Percentiles rank a stretch among this genome's conserved stretches.
phyloP scores from a whole-genome alignment of 2,329 filamentous ascomycete species.

The Saccharata proteae region DNA sequence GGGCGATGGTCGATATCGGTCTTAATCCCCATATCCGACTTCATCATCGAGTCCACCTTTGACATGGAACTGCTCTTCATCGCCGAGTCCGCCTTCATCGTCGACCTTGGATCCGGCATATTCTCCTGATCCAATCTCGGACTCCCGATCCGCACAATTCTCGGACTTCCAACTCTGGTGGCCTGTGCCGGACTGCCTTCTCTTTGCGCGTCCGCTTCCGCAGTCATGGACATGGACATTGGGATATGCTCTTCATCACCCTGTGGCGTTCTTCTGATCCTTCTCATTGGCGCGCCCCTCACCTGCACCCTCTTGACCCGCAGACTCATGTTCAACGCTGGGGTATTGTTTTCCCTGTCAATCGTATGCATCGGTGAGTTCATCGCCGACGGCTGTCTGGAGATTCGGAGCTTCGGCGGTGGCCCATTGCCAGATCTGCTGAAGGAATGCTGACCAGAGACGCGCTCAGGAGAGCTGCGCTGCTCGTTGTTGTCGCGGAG shows the following conservation, averaged over 20 bases:
- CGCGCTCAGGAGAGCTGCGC: constrained; percentile 26
- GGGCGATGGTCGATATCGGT: constrained; percentile 17
- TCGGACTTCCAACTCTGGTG: constrained; percentile 2
- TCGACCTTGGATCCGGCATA: constrained; percentile 40
- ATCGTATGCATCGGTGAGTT: too few relatives aligned
- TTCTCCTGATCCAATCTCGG: constrained; percentile 70
- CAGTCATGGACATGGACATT: not conserved
- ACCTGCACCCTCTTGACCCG: constrained; percentile 27
- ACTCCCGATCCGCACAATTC: constrained; percentile 24
- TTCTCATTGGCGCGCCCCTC: constrained; percentile 26
- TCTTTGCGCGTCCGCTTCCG: constrained; percentile 1
- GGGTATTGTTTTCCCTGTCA: too few relatives aligned
- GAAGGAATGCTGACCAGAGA: too few relatives aligned
- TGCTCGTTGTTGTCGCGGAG: constrained; percentile 39
- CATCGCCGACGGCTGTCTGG: constrained; percentile 19
- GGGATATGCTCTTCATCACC: constrained; percentile 5
- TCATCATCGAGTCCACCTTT: constrained; percentile 19
- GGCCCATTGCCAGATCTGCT: too few relatives aligned
- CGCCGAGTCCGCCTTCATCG: constrained; percentile 6
- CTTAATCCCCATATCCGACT: constrained; percentile 28
- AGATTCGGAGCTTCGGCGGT: constrained; percentile 26
- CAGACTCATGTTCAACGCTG: constrained; percentile 13
- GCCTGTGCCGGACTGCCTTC: constrained; percentile 18
- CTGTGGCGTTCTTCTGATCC: constrained; percentile 24
- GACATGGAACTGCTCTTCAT: constrained; percentile 15